Base-by-base conservation (phyloP, 352 stramenopile genomes). In the Thalassiosira allenii region DNA sequence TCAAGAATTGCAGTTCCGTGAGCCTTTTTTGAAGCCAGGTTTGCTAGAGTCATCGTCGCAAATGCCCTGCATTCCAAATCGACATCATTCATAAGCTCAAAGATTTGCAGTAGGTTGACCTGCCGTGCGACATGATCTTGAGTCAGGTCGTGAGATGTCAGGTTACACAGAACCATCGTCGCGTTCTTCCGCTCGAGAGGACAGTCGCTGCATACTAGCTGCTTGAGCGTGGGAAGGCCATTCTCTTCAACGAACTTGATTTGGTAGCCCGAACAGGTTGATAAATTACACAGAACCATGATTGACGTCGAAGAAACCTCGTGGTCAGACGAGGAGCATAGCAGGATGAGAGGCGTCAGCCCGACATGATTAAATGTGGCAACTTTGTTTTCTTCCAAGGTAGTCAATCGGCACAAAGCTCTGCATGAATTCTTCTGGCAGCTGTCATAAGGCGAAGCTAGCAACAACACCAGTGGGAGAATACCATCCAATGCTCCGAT, bases 211-310 rank as follows among this genome's bases (percentile, higher is more conserved):
- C 30, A 76, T 9, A 78, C 22, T 11, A 79, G 49, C 41, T 30
- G 34, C 47, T 83, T 67, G 2, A 86, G 52, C 56, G 25, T 69
- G 30, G 32, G 70, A 47, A 96, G 61, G 0, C 81, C 84, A 62
- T 96, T 87, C 49, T 80, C 78, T 53, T 95, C 86, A 12, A 97
- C 93, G 32, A 98, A 88, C 54, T 96, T 90, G 12, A 95, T 64
- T 69, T 98, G 95, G 79, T 98, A 98, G 2, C 89, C 92, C 5
- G 91, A 88, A 69, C 96, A 96, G 3, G 93, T 96, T 9, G 94
- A 96, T 69, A 99, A 82, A 83, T 99, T 99, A 61, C 96, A 98
- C 14, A 99, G 75, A 22, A 96, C 91, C 96, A 98, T 98, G 29
- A 56, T 59, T 53, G 72, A 66, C 43, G 67, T 62, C 37, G 80